phyloP scores from a whole-genome alignment of 805 yeast genomes.

The Candida verbasci region DNA sequence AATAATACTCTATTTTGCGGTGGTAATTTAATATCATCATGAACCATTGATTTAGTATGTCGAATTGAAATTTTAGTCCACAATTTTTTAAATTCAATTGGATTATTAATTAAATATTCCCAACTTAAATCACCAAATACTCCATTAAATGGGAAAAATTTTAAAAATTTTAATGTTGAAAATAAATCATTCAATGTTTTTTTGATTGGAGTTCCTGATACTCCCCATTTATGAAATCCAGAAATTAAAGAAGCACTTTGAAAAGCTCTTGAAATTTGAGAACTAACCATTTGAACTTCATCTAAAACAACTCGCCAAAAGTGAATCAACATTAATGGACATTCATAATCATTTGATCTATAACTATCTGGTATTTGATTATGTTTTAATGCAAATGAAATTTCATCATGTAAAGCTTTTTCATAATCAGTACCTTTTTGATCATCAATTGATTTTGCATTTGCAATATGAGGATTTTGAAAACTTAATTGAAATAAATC shows the following conservation, averaged over 20 bases:
- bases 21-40: conserved; percentile 72
- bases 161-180: conserved; percentile 65
- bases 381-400: conserved; percentile 24
- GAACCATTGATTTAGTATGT: conserved; percentile 83
- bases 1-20: conserved; percentile 68
- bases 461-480: conserved; percentile 26
- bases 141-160: conserved; percentile 60
- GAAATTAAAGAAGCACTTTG: conserved; percentile 77
- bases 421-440: conserved; percentile 29
- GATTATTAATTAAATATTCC: conserved; percentile 22
- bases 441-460: conserved; percentile 14
- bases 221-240: conserved; percentile 92
- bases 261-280: conserved; percentile 70
- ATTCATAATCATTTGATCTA: conserved; percentile 50
- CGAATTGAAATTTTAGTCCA: conserved; percentile 59
- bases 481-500: conserved; percentile 24
- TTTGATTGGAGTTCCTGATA: conserved; percentile 89
- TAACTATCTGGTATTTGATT: conserved; percentile 20
- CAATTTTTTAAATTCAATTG: conserved; percentile 34
- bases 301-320: conserved; percentile 90
- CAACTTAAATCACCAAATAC: conserved; percentile 38
- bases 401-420: conserved; percentile 29
- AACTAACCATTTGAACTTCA: conserved; percentile 91
- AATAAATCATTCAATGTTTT: conserved; percentile 62
- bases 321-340: conserved; percentile 77